Conservation (phyloP, 2,329 filamentous ascomycete species). For the Corniculantispora saksenae region DNA sequence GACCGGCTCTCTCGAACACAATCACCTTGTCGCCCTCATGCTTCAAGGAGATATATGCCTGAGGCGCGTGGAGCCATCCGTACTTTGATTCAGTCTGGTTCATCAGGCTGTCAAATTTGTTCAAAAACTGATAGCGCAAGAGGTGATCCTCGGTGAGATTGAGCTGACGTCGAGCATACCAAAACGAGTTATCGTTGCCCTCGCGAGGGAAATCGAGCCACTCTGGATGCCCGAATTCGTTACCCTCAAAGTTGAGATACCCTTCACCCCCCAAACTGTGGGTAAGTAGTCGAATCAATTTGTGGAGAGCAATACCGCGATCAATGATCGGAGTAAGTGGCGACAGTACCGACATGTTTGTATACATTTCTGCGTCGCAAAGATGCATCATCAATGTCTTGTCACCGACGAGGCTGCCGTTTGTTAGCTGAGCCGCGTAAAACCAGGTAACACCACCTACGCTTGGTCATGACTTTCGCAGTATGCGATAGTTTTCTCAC, state of each 20-base stretch:
- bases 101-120: slow-evolving; percentile 92
- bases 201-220: slow-evolving; percentile 98
- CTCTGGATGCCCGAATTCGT: slow-evolving; percentile 97
- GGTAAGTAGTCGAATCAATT: slow-evolving; percentile 94
- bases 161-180: slow-evolving; percentile 89
- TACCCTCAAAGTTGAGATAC: slow-evolving; percentile 98
- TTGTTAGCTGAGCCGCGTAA: slow-evolving; percentile 26
- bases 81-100: slow-evolving; percentile 84
- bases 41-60: slow-evolving; percentile 93
- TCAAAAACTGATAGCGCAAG: slow-evolving; percentile 86
- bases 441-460: slow-evolving; percentile 54
- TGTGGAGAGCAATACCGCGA: slow-evolving; percentile 89
- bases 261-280: slow-evolving; percentile 91
- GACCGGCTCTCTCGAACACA: slow-evolving; percentile 87
- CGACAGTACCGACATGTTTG: slow-evolving; percentile 87
- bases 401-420: slow-evolving; percentile 80
- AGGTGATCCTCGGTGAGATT: slow-evolving; percentile 86
- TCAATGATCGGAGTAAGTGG: slow-evolving; percentile 87
- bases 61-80: slow-evolving; percentile 82
- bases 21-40: slow-evolving; percentile 92
- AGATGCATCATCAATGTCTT: slow-evolving; percentile 98
- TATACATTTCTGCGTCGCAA: slow-evolving; percentile 96
- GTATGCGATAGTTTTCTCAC: slow-evolving; percentile 98
- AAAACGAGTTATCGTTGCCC: slow-evolving; percentile 90
- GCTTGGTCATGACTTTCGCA: slow-evolving; percentile 97